Base-by-base conservation (phyloP, 352 stramenopile genomes). In the Pythium rhizo-oryzae region DNA sequence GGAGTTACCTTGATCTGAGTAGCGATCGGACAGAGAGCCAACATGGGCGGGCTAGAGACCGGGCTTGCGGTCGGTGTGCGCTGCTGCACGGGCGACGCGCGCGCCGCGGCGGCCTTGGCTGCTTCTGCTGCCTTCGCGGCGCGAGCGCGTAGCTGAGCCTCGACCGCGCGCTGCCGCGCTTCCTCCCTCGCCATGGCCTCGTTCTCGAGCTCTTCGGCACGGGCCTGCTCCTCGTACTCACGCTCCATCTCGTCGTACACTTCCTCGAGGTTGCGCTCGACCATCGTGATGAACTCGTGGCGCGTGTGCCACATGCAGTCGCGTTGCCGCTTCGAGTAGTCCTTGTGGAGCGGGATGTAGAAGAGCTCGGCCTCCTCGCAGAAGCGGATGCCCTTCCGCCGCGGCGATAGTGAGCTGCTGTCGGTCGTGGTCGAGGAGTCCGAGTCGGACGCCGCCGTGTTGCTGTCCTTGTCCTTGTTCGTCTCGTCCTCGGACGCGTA, bases 221-320 rank as follows among this genome's bases (percentile, higher is more conserved):
- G 73, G 13, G 81, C 28, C 50, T 94, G 82, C 30, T 87, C 79
- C 69, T 93, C 85, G 69, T 92, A 93, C 68, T 96, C 88, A 41
- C 84, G 85, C 70, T 96, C 88, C 81, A 96, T 93, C 58, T 94
- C 88, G 9, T 94, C 88, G 63, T 96, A 96, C 50, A 96, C 85
- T 24, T 85, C 79, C 24, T 96, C 88, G 33, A 96, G 67, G 50
- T 96, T 96, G 44, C 86, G 88, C 73, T 96, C 88, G n/a, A 96
- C 88, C 88, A 96, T 96, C 6, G 84, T 66, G 23, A 96, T 79
- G 57, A 96, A 94, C 65, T 96, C 86, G n/a, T 75, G 28, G 9
- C 88, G 85, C 8, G 85, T 90, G 46, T 90, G 87, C 88, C 88
- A 96, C 85, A 96, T 93, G 55, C 83, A 86, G 47, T 94, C 85